Evolutionary conservation across 495 filamentous ascomycete genomes (phyloP), one percentile per base, ranked within the genome.

Genomic region (Zalerion maritima): DNA sequence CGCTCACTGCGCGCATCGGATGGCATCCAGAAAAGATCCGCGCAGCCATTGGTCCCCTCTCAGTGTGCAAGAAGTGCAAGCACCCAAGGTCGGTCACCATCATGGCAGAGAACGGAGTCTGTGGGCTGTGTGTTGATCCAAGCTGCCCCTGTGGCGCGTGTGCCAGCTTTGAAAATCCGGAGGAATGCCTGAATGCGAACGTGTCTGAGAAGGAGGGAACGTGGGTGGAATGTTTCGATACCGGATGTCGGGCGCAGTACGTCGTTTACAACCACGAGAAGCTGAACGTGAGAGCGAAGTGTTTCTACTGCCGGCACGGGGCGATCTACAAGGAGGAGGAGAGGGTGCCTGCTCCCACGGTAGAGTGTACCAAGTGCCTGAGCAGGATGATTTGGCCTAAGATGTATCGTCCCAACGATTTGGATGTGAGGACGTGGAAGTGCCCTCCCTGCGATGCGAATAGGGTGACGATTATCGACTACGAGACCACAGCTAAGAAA

Each of bases 81-180:
- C 54, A 41, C 21, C 57, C 58, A 2, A 46, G 62, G 0, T 66
- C 59, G 0, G 57, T 64, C 1, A 63, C 56, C 6, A 41, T 67
- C 3, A 64, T 64, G 56, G 46, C 43, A 1, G 8, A 28, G 0
- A 28, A 41, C 15, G 46, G 48, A 1, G 36, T 47, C 4, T 65
- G 60, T 32, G 60, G 60, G 0, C 14, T 49, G 24, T 65, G 60
- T 32, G 17, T 19, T 5, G 20, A 22, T 6, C 4, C 18, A 10
- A 11, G 20, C 6, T 33, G 31, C 14, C 16, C 21, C 4, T 33
- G 31, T 12, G 3, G 14, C 18, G 13, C 9, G 8, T 30, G 17
- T 10, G 15, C 29, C 6, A 27, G 11, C 12, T 9, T 10, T n/a
- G 28, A 45, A 27, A 18, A 43, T 2, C 36, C 35, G 2, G 22